Evolutionary conservation across 371 early-diverging fungal genomes (phyloP), one percentile per base, ranked within the genome.

Genomic region (Rozella allomycis): DNA sequence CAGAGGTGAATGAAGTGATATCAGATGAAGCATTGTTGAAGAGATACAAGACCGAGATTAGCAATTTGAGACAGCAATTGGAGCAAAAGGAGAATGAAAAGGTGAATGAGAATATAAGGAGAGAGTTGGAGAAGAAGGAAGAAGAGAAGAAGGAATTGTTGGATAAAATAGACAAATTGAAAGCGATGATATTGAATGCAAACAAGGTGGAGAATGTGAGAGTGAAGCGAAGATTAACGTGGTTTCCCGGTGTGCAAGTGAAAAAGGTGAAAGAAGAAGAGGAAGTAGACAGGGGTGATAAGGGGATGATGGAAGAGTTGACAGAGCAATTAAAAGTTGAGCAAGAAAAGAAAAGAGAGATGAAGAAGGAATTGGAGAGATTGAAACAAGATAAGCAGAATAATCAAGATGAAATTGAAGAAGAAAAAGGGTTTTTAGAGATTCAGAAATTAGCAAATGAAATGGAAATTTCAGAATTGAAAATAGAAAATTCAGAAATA

Each of bases 1-100:
- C 75, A 8, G 47, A 57, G 20, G 58, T 74, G 31, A 74, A 74
- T 42, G 67, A 72, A 40, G 65, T 46, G 30, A 3, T 67, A 13
- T 52, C 64, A 1, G 71, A 70, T 16, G 60, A 70, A 30, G 52
- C 57, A 6, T 35, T 64, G 30, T 35, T 71, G 7, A 53, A 55
- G n/a, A 32, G 35, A 20, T 59, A 58, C 23, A 35, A 46, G 20
- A 43, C 55, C 33, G 58, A 66, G 27, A 61, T 63, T 18, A 44
- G 47, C 12, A 27, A 44, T 13, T 52, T 72, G 2, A 58, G 58
- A 37, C 44, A 48, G 26, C 60, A 71, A 34, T 38, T 56, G 19
- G 37, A 47, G 7, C 16, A 39, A 39, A 50, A 55, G n/a, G 28
- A 28, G 8, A 28, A 28, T 12, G 28, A 28, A 12, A 28, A 10